Percentiles rank a stretch among this genome's conserved stretches.
phyloP scores from a whole-genome alignment of 129 eudicot genomes.

The Flaveria trinervia region DNA sequence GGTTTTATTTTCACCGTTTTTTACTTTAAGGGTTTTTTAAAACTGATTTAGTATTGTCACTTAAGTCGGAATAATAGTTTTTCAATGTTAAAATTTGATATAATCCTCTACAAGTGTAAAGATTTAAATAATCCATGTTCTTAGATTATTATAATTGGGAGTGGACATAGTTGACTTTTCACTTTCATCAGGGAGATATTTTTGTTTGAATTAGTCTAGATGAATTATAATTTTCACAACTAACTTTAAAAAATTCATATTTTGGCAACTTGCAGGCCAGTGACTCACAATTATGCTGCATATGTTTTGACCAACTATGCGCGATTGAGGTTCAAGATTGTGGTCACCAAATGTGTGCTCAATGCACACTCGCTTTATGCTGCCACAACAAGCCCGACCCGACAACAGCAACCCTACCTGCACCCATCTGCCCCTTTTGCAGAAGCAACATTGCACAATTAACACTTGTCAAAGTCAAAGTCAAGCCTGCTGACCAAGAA shows the following conservation, averaged over 20 bases:
- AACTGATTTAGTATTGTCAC: not conserved
- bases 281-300: constrained; percentile 83
- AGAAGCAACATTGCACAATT: constrained; percentile 76
- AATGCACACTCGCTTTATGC: constrained; percentile 87
- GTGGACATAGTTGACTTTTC: constrained; percentile 34
- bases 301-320: constrained; percentile 96
- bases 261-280: constrained; percentile 57
- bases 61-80: not conserved
- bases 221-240: not conserved
- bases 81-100: not conserved
- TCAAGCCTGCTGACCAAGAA: constrained; percentile 36
- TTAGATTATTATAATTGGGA: constrained; percentile 26
- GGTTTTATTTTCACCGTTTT: not conserved
- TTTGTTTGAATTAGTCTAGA: constrained; percentile 25
- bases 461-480: constrained; percentile 59
- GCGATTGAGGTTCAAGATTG: constrained; percentile 91
- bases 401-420: constrained; percentile 55
- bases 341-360: constrained; percentile 98
- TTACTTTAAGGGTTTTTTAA: not conserved
- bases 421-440: constrained; percentile 96
- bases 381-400: constrained; percentile 96
- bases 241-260: not conserved
- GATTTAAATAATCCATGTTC: constrained; percentile 18
- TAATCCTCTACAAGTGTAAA: not conserved
- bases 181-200: constrained; percentile 31